Evolutionary conservation across 495 filamentous ascomycete species (phyloP), one percentile per base, ranked within the genome.

Genomic region (Podospora pseudopauciseta): DNA sequence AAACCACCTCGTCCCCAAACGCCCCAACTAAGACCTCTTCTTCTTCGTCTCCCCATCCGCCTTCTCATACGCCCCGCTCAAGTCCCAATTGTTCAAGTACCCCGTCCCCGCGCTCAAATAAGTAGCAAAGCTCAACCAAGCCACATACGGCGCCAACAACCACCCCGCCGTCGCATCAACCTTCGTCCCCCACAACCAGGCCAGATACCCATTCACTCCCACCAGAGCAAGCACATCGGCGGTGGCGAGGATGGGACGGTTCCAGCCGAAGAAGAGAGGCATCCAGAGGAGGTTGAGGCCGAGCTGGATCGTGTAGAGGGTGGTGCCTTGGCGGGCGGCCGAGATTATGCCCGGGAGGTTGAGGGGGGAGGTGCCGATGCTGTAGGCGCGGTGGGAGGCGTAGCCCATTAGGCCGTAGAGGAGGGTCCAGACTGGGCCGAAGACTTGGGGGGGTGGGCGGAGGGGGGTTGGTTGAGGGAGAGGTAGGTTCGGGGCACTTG

Each of bases 351-450:
- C 61, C 49, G 74, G 72, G 58, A 75, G 69, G 13, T 65, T 65
- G 15, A 79, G 68, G 39, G 77, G 74, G 3, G 77, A 77, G 18
- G 85, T 84, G n/a, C 89, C 91, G 3, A 82, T 78, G n/a, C 76
- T 81, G 16, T 83, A 76, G 39, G 82, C 84, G 26, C 90, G 90
- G 79, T 97, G 88, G 30, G 92, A 87, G 4, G 92, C 88, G 77
- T 92, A 97, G 54, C 94, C 95, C 92, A 97, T 97, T 56, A 90
- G 74, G 5, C 87, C 90, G 79, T 97, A 98, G 15, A 98, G 86
- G 55, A 86, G 20, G 0, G 93, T 96, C 95, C 94, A 97, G 28
- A 87, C 87, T 2, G 93, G 92, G 1, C 88, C 91, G 73, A 97
- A 97, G 67, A 93, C 83, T 80, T 86, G 86, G 5, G 91, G 84